Evolutionary conservation across 2,329 filamentous ascomycete genomes (phyloP).

Genomic region (Trichoderma koningiopsis): DNA sequence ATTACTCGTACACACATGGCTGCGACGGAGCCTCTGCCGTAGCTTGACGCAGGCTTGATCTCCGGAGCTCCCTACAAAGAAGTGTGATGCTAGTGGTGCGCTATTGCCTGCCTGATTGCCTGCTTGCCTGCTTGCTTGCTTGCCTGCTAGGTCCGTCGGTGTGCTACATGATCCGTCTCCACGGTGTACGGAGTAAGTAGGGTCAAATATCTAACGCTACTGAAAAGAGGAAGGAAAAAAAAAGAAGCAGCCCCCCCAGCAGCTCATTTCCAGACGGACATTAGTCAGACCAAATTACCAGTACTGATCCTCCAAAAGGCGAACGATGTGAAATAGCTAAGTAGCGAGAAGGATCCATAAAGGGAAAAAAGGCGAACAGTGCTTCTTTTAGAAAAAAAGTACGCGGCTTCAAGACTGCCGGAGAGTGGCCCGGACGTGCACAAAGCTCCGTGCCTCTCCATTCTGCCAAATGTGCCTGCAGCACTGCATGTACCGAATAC

Average conservation of each 20-base stretch:
- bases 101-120: slow-evolving; percentile 18
- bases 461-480: too few relatives aligned
- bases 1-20: slow-evolving; percentile 1
- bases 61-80: neutral
- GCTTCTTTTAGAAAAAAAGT: neutral
- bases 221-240: neutral
- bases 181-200: neutral
- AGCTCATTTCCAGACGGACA: slow-evolving; percentile 12
- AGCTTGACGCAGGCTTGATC: neutral
- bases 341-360: slow-evolving; percentile 5
- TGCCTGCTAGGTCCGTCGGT: slow-evolving; percentile 9
- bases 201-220: neutral
- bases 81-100: neutral
- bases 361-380: neutral
- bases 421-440: neutral
- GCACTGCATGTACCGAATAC: neutral
- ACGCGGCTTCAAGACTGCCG: neutral
- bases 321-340: neutral
- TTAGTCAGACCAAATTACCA: slow-evolving; percentile 11
- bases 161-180: slow-evolving; percentile 3
- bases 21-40: neutral
- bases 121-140: slow-evolving; percentile 9
- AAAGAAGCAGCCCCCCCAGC: neutral
- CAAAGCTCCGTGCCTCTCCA: neutral
- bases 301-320: neutral